Evolutionary conservation across 108 stramenopile genomes (phyloP).

Genomic region (Cyclostephanos tholiformis): DNA sequence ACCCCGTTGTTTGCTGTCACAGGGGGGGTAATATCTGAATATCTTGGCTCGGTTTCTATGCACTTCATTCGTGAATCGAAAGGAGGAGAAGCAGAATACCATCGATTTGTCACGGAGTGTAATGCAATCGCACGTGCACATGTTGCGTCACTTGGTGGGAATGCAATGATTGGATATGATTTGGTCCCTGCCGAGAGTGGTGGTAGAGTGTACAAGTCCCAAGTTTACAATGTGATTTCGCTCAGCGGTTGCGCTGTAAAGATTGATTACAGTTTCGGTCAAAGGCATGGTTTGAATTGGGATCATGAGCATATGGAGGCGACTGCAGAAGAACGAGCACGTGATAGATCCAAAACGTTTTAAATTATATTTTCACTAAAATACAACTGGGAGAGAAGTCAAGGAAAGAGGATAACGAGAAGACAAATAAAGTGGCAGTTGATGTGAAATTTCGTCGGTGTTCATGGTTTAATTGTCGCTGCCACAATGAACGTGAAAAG

Average conservation of each 20-base stretch:
- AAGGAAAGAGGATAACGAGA: too few species aligned
- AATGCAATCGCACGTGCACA: conserved; percentile 91
- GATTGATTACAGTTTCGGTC: conserved; percentile 52
- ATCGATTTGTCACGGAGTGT: conserved; percentile 89
- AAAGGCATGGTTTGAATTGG: conserved; percentile 20
- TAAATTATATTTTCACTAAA: neutral
- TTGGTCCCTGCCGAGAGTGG: conserved; percentile 88
- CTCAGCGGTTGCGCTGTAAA: conserved; percentile 69
- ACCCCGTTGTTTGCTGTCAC: conserved; percentile 77
- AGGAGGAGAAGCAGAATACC: conserved; percentile 81
- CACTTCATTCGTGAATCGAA: conserved; percentile 90
- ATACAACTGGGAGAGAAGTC: too few species aligned
- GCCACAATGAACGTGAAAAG: too few species aligned
- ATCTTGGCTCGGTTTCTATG: conserved; percentile 83
- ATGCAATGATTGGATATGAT: conserved; percentile 90
- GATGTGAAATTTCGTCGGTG: too few species aligned
- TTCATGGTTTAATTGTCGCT: too few species aligned
- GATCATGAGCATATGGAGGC: conserved; percentile 9
- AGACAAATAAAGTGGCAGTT: too few species aligned
- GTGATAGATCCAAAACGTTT: conserved; percentile 28
- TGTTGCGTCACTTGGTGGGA: conserved; percentile 86
- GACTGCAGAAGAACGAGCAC: conserved; percentile 20
- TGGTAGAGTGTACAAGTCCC: conserved; percentile 85
- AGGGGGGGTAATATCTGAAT: conserved; percentile 72
- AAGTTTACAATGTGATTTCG: conserved; percentile 89